These are phyloP conservation scores for Gossypium rotundifolium DNA, from an alignment of 345 rosid species.

Conservation along the genomic window DNA sequence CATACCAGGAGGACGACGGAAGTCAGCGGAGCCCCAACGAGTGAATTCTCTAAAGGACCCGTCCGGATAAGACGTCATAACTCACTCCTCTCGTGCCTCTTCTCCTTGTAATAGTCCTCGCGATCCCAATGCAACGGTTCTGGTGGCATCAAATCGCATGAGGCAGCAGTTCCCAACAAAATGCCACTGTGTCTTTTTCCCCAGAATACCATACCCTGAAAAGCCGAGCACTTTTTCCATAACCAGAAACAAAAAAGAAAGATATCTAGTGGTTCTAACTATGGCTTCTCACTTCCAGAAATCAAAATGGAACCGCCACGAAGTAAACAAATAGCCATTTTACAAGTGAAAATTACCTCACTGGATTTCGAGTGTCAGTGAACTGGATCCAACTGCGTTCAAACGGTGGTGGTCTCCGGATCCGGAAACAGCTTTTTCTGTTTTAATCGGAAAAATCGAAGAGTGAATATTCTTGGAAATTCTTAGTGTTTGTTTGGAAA, in stretches of 20 bases:
- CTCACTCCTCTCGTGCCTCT: slow-evolving; percentile 84
- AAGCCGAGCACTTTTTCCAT: not conserved
- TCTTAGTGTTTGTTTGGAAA: slow-evolving; percentile 16
- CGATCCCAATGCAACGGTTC: slow-evolving; percentile 91
- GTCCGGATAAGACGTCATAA: slow-evolving; percentile 38
- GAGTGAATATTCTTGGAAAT: not conserved
- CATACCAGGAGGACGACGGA: slow-evolving; percentile 76
- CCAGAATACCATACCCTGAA: not conserved
- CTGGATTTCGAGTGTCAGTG: not conserved
- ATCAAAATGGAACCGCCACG: no score
- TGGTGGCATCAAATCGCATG: slow-evolving; percentile 87
- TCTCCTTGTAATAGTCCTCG: slow-evolving; percentile 75
- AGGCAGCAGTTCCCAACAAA: slow-evolving; percentile 17
- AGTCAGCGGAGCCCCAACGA: slow-evolving; percentile 70
- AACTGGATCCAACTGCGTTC: not conserved
- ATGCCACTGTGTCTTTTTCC: slow-evolving; percentile 12
- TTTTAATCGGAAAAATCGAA: not conserved
- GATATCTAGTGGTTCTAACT: not conserved
- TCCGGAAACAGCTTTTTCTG: not conserved
- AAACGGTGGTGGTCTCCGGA: not conserved
- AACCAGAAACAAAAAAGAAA: not conserved
- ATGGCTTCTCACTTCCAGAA: not conserved
- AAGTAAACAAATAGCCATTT: no score
- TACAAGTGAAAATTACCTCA: not conserved
- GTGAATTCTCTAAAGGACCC: slow-evolving; percentile 40